Conservation (phyloP, 345 rosid genomes). For the Populus deltoides region DNA sequence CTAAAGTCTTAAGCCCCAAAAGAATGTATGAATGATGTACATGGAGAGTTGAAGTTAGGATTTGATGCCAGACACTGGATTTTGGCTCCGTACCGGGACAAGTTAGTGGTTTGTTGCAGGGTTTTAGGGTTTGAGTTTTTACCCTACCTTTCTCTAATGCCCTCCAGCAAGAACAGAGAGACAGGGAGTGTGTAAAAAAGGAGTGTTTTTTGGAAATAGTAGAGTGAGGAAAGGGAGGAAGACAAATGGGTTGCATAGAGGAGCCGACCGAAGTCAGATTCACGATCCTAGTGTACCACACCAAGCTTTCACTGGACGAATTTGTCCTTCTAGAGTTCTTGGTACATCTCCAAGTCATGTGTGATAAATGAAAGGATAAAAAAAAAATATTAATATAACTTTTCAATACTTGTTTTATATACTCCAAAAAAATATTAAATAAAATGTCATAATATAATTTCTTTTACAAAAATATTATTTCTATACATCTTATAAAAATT, state of each 20-base stretch:
- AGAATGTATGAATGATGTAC: neutral
- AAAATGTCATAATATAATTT: too few species aligned
- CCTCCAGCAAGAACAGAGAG: slow-evolving; percentile 20
- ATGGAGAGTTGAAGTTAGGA: neutral
- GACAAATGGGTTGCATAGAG: slow-evolving; percentile 26
- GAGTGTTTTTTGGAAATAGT: neutral
- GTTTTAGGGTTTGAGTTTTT: slow-evolving; percentile 15
- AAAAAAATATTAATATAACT: too few species aligned
- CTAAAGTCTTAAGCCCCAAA: neutral
- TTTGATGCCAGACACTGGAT: neutral
- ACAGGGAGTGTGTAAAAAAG: neutral
- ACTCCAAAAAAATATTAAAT: too few species aligned
- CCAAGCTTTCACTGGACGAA: slow-evolving; percentile 20
- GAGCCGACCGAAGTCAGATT: slow-evolving; percentile 39
- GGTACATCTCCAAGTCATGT: too few species aligned
- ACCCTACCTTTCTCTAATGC: slow-evolving; percentile 7
- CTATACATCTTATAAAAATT: too few species aligned
- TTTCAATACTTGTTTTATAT: too few species aligned
- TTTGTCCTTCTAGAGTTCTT: slow-evolving; percentile 17
- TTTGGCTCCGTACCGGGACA: neutral
- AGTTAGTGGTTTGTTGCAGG: neutral
- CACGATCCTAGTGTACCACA: slow-evolving; percentile 29
- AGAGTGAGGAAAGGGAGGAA: slow-evolving; percentile 2
- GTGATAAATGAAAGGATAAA: too few species aligned
- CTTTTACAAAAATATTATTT: too few species aligned